Conservation (phyloP, 2,329 filamentous ascomycete species). For the Aspergillus tamarii region DNA sequence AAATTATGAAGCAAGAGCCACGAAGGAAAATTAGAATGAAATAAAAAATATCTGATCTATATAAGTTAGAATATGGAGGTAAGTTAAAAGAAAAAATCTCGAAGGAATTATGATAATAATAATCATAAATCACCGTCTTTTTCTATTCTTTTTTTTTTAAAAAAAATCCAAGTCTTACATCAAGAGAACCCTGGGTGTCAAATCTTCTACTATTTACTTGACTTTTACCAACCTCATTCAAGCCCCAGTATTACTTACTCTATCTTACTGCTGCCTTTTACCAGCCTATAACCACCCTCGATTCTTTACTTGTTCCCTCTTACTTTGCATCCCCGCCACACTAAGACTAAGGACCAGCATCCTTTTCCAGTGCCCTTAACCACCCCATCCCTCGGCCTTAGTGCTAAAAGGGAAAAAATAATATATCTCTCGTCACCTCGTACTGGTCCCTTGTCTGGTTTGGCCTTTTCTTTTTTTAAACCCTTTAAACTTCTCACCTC, state of each 20-base stretch:
- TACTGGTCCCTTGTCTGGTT: slow-evolving; percentile 16
- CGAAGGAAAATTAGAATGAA: neutral
- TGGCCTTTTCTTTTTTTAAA: slow-evolving; percentile 18
- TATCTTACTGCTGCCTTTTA: neutral
- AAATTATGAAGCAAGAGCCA: neutral
- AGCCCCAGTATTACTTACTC: slow-evolving; percentile 3
- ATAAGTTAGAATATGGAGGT: neutral
- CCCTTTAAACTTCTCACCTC: slow-evolving; percentile 15
- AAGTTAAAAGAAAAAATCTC: neutral
- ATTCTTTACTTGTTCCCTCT: slow-evolving; percentile 1
- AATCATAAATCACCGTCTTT: neutral
- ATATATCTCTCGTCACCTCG: slow-evolving; percentile 26
- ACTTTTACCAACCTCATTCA: slow-evolving; percentile 5
- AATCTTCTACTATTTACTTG: neutral
- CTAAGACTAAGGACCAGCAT: slow-evolving; percentile 21
- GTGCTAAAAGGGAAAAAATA: slow-evolving; percentile 21
- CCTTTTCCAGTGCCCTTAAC: slow-evolving; percentile 14
- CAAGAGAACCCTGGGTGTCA: neutral
- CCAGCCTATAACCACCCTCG: slow-evolving; percentile 5
- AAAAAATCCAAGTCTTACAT: neutral
- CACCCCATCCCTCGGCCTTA: slow-evolving; percentile 21
- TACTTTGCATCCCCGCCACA: slow-evolving; percentile 22
- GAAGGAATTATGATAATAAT: neutral
- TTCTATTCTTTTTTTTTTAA: neutral
- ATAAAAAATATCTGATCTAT: slow-evolving; percentile 1